Conservation (phyloP, 2,329 filamentous ascomycete species). For the Penicillium sp. region DNA sequence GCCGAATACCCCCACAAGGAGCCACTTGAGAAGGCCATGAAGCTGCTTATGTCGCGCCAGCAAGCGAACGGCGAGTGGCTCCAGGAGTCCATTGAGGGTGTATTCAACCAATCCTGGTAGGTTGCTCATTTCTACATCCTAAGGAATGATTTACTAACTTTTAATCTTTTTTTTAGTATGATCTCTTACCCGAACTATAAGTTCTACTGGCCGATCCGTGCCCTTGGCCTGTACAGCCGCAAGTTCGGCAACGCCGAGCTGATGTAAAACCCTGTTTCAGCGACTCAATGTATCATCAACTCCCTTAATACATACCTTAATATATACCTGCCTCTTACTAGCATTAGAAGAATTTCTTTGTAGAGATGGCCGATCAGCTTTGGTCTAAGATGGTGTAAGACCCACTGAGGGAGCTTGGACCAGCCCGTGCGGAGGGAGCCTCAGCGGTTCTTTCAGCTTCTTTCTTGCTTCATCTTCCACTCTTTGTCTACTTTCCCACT, state of each 20-base stretch:
- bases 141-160: too few relatives aligned
- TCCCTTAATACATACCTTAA: neutral
- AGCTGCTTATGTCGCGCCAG: constrained; percentile 83
- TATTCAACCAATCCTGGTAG: constrained; percentile 96
- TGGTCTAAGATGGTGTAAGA: too few relatives aligned
- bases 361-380: too few relatives aligned
- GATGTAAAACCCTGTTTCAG: constrained; percentile 22
- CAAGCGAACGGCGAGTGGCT: constrained; percentile 89
- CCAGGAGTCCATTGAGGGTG: constrained; percentile 94
- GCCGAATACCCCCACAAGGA: constrained; percentile 77
- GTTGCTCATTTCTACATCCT: too few relatives aligned
- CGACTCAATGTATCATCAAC: constrained; percentile 2
- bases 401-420: neutral
- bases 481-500: neutral
- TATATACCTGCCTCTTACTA: neutral
- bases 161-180: constrained; percentile 63
- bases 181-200: constrained; percentile 99
- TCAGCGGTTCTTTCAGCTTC: neutral
- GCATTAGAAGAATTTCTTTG: neutral
- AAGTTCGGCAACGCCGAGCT: constrained; percentile 70
- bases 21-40: constrained; percentile 73
- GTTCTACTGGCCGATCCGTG: constrained; percentile 92
- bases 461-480: neutral
- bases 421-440: constrained; percentile 3
- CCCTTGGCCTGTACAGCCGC: constrained; percentile 83